Evolutionary conservation across 345 rosid species (phyloP).

Genomic region (Litchi chinensis): DNA sequence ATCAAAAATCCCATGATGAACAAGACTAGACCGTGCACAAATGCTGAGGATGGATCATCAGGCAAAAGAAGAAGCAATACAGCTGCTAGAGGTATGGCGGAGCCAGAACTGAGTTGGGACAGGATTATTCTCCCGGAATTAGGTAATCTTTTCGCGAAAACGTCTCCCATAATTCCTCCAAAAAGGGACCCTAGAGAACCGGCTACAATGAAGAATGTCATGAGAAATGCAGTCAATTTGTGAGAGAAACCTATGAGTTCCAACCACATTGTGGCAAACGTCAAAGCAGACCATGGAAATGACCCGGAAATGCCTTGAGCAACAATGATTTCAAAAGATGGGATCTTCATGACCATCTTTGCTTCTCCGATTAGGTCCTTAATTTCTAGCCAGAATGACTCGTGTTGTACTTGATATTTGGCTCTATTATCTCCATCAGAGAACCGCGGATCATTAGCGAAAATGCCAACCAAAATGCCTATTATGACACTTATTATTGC

Average conservation of each 20-base stretch:
- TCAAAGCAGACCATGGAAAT: slow-evolving; percentile 64
- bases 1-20: slow-evolving; percentile 56
- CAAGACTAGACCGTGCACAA: slow-evolving; percentile 53
- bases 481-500: slow-evolving; percentile 61
- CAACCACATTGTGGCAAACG: slow-evolving; percentile 68
- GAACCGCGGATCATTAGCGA: slow-evolving; percentile 68
- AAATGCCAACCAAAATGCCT: slow-evolving; percentile 55
- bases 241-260: slow-evolving; percentile 73
- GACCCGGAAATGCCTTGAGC: slow-evolving; percentile 73
- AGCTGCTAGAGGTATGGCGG: slow-evolving; percentile 62
- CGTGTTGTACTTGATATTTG: slow-evolving; percentile 14
- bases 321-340: slow-evolving; percentile 65
- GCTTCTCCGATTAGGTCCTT: slow-evolving; percentile 50
- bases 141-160: slow-evolving; percentile 45
- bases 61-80: slow-evolving; percentile 58
- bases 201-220: slow-evolving; percentile 41
- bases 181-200: slow-evolving; percentile 48
- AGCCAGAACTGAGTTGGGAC: slow-evolving; percentile 62
- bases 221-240: slow-evolving; percentile 46
- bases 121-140: slow-evolving; percentile 61
- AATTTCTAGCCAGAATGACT: slow-evolving; percentile 44
- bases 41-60: slow-evolving; percentile 55
- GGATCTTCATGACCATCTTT: slow-evolving; percentile 52
- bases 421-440: slow-evolving; percentile 16
- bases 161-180: slow-evolving; percentile 66